phyloP scores from a whole-genome alignment of 176 grass and related monocot genomes.

The Hordeum vulgare region MorexV3_pseudomolecules_assembly NC_058518.1:85708433-85708932 shows the following conservation, averaged over 20 bases:
- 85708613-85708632: not conserved
- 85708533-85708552: constrained; percentile 1
- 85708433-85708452: constrained; percentile 71
- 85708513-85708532: constrained; percentile 44
- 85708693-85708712: no score
- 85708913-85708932: not conserved
- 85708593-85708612: not conserved
- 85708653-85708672: no score
- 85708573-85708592: not conserved
- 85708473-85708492: constrained; percentile 69
- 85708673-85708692: no score
- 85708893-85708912: not conserved
- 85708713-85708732: no score
- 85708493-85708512: constrained; percentile 47
- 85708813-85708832: no score
- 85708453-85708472: constrained; percentile 50
- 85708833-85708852: not conserved
- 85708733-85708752: no score
- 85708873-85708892: not conserved
- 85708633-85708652: no score
- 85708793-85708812: no score
- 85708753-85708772: no score
- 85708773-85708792: no score
- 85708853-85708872: not conserved
- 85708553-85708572: not conserved